Evolutionary conservation across 1,139 yeast species (phyloP).

Genomic region (Hemisphaericaspora xylofermentans): DNA sequence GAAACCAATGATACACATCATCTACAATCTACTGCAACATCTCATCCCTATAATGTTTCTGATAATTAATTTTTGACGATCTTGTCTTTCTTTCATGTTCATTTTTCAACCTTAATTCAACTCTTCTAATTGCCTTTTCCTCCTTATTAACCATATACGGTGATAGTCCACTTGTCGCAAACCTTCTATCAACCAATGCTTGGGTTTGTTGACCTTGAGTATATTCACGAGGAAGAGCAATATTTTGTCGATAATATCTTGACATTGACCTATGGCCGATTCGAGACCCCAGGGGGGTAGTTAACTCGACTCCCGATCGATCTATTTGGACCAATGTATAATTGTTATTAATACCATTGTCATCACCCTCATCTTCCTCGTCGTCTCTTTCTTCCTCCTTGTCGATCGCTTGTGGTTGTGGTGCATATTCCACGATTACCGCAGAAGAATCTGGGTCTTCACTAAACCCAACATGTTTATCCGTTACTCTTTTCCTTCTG

Average conservation of each 20-base stretch:
- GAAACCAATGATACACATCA: too few relatives aligned
- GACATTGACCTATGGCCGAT: slow-evolving; percentile 50
- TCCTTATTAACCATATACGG: slow-evolving; percentile 30
- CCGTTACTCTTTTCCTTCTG: slow-evolving; percentile 17
- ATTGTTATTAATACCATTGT: slow-evolving; percentile 23
- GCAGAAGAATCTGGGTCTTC: slow-evolving; percentile 12
- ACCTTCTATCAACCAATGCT: slow-evolving; percentile 40
- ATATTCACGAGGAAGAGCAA: slow-evolving; percentile 25
- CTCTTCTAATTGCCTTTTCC: slow-evolving; percentile 31
- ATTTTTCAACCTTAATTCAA: slow-evolving; percentile 27
- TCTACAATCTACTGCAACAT: slow-evolving; percentile 23
- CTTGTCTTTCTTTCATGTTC: slow-evolving; percentile 26
- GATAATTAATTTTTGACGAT: slow-evolving; percentile 31
- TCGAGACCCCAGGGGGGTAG: slow-evolving; percentile 48
- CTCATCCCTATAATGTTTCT: slow-evolving; percentile 41
- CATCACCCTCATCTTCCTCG: slow-evolving; percentile 32
- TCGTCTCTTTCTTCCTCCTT: slow-evolving; percentile 18
- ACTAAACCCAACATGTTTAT: slow-evolving; percentile 24
- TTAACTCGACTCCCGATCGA: slow-evolving; percentile 39
- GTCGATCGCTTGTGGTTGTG: too few relatives aligned
- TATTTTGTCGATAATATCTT: slow-evolving; percentile 43
- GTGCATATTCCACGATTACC: slow-evolving; percentile 5
- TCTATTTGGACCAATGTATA: slow-evolving; percentile 39
- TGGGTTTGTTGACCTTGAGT: slow-evolving; percentile 35
- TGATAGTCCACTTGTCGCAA: slow-evolving; percentile 38